Conservation (phyloP, 352 stramenopile genomes). For the Phytophthora meadii region DNA sequence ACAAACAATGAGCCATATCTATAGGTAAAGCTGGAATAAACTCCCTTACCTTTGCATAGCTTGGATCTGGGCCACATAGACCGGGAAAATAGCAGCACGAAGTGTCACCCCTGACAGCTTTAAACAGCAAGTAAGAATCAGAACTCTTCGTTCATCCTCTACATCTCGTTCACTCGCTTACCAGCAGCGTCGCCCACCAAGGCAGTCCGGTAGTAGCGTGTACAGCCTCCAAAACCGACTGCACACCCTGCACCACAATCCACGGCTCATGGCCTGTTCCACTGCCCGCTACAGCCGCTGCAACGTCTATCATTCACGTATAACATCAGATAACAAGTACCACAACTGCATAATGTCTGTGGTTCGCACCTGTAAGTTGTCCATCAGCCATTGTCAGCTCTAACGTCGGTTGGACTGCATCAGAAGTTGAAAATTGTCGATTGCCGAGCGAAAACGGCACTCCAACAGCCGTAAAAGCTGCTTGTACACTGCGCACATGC, state of each 20-base stretch:
- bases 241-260: constrained; percentile 64
- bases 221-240: constrained; percentile 64
- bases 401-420: constrained; percentile 22
- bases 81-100: constrained; percentile 70
- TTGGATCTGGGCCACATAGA: constrained; percentile 79
- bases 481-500: constrained; percentile 3
- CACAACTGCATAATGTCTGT: background rate
- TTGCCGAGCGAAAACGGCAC: constrained; percentile 29
- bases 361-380: constrained; percentile 44
- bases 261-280: constrained; percentile 43
- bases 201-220: constrained; percentile 73
- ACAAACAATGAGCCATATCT: constrained; percentile 6
- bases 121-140: constrained; percentile 9
- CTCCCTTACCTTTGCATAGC: constrained; percentile 55
- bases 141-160: background rate
- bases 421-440: constrained; percentile 45
- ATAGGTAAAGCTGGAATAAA: background rate
- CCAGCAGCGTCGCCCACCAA: constrained; percentile 78
- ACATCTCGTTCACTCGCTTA: constrained; percentile 15
- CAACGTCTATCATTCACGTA: constrained; percentile 30
- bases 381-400: constrained; percentile 43
- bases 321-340: constrained; percentile 3
- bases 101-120: constrained; percentile 71
- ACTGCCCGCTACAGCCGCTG: constrained; percentile 27
- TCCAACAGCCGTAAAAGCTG: constrained; percentile 4